Conservation (phyloP, 2,329 filamentous ascomycete species). For the Fusarium palustre region DNA sequence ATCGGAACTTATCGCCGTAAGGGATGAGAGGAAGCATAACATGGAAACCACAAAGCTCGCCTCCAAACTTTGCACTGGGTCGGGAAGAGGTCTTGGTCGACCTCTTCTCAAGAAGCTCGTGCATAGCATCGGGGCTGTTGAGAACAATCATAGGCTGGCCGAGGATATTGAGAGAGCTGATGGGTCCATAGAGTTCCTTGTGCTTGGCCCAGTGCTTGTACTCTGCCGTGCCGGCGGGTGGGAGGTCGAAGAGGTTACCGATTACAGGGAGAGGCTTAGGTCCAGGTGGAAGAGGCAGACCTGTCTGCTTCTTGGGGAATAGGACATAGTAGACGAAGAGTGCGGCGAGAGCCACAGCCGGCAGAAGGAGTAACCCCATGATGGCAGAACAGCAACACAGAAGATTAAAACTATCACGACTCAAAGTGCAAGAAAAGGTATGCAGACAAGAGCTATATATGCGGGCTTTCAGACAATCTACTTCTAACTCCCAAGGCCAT, state of each 20-base stretch:
- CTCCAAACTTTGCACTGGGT: constrained; percentile 41
- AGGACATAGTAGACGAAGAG: constrained; percentile 27
- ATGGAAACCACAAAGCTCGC: constrained; percentile 44
- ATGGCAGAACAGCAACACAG: background rate
- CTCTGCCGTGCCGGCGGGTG: constrained; percentile 51
- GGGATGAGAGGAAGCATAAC: constrained; percentile 22
- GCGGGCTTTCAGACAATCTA: background rate
- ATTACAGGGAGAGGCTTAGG: constrained; percentile 61
- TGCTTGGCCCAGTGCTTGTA: constrained; percentile 57
- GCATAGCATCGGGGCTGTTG: constrained; percentile 52
- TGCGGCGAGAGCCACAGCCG: constrained; percentile 20
- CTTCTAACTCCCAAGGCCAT: background rate
- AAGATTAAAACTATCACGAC: background rate
- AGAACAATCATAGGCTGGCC: constrained; percentile 57
- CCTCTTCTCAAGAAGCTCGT: constrained; percentile 54
- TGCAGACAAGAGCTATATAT: constrained; percentile 21
- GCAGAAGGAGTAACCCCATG: constrained; percentile 25
- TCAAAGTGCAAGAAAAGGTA: background rate
- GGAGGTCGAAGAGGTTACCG: constrained; percentile 63
- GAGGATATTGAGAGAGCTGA: constrained; percentile 56
- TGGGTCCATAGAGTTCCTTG: constrained; percentile 53
- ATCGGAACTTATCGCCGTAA: constrained; percentile 38
- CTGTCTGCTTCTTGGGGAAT: constrained; percentile 8
- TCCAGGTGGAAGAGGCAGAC: constrained; percentile 57
- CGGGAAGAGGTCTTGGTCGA: constrained; percentile 51